Evolutionary conservation across 495 filamentous ascomycete species (phyloP).

Genomic region (Neurospora sublineolata): DNA sequence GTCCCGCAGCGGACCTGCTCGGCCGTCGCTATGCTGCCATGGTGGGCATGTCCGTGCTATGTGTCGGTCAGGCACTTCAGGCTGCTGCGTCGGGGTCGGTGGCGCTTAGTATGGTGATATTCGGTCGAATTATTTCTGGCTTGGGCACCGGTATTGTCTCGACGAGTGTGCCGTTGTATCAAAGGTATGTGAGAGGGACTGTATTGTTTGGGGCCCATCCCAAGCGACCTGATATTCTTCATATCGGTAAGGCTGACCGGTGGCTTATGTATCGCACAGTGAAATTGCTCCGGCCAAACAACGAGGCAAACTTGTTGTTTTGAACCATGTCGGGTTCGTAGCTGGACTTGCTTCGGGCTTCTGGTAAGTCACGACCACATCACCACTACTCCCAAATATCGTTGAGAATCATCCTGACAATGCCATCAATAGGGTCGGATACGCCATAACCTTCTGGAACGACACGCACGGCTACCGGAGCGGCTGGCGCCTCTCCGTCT

Average conservation of each 20-base stretch:
- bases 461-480: constrained; percentile 15
- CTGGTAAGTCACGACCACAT: constrained; percentile 28
- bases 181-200: constrained; percentile 26
- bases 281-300: constrained; percentile 42
- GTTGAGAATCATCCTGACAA: background rate
- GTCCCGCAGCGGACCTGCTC: constrained; percentile 33
- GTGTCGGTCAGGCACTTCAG: constrained; percentile 37
- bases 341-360: constrained; percentile 40
- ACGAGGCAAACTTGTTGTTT: constrained; percentile 42
- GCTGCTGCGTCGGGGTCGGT: constrained; percentile 26
- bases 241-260: background rate
- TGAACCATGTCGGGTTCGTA: constrained; percentile 48
- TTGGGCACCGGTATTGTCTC: constrained; percentile 41
- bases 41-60: constrained; percentile 31
- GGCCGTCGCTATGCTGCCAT: constrained; percentile 41
- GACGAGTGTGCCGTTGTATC: constrained; percentile 45
- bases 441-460: constrained; percentile 33
- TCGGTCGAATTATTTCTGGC: constrained; percentile 40
- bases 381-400: background rate
- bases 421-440: constrained; percentile 31
- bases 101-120: constrained; percentile 40
- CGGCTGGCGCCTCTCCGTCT: constrained; percentile 38
- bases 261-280: constrained; percentile 13
- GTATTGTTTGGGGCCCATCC: background rate
- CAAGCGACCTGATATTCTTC: background rate